Evolutionary conservation across 257 asterid species (phyloP).

Genomic region (Perilla frutescens): DNA sequence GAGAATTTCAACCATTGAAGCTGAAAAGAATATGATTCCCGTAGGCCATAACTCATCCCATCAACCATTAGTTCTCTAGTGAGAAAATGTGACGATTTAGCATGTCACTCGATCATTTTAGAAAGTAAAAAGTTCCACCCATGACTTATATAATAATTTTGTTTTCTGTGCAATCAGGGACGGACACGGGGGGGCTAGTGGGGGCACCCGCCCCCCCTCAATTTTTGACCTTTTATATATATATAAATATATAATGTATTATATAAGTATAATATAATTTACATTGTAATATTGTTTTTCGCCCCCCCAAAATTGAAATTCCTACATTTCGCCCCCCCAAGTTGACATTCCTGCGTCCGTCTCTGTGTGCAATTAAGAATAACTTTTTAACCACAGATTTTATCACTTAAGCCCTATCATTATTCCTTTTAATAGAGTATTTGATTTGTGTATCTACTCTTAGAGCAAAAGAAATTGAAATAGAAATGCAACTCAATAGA

Average conservation of each 20-base stretch:
- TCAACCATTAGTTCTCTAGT: too few species aligned
- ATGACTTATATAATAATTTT: neutral
- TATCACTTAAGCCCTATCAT: neutral
- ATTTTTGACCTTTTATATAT: too few species aligned
- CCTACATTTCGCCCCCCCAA: too few species aligned
- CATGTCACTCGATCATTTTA: too few species aligned
- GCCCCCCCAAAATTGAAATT: too few species aligned
- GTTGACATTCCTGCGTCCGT: too few species aligned
- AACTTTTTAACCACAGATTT: neutral
- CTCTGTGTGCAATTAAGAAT: neutral
- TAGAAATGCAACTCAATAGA: neutral
- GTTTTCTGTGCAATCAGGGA: neutral
- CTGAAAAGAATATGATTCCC: slow-evolving; percentile 19
- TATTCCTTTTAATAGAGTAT: neutral
- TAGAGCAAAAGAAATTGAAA: neutral
- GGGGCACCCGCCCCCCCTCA: too few species aligned
- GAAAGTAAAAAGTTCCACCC: neutral
- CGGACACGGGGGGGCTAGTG: too few species aligned
- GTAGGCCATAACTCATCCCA: neutral
- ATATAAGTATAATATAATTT: too few species aligned
- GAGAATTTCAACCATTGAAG: neutral
- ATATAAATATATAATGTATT: too few species aligned
- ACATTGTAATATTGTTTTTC: too few species aligned
- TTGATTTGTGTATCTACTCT: neutral
- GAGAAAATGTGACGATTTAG: too few species aligned